Evolutionary conservation across 768 basidiomycete species (phyloP), one percentile per base, ranked within the genome.

Genomic region (Rhizopogon roseolus): DNA sequence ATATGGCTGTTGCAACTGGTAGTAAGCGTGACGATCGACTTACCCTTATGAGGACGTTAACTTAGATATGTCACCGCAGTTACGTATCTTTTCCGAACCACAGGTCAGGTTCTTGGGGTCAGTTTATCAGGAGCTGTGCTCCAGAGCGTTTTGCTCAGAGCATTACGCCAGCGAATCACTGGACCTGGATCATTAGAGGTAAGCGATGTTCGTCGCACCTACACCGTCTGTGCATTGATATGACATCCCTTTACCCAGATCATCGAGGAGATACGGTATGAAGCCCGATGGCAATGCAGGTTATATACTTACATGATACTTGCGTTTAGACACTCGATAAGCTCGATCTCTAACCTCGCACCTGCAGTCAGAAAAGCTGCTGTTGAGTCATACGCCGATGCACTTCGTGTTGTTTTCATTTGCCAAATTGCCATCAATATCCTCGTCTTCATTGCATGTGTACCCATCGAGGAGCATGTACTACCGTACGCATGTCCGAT

Each of bases 101-200:
- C 91, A 16, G 95, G 95, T 3, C 96, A 98, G 74, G 97, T 97
- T 22, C 78, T 98, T 52, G 97, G 96, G 36, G 96, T 99, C 51
- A 90, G 90, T 62, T 73, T 95, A 43, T 86, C 85, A 60, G 90
- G 93, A 19, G 87, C 92, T 0, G 67, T 98, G 27, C 72, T 95
- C 32, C 96, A 99, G 70, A 80, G 81, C 5, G 78, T 96, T 36
- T 76, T 99, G 39, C 71, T 85, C 28, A 68, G 74, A 45, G 82
- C 90, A 63, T 74, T 99, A 52, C 80, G 81, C 53, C 71, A 77
- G 56, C 80, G 85, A 49, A 95, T 99, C 60, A 80, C 76, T 6
- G 95, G 91, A 1, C 84, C 88, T 42, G 81, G 78, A 53, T 81
- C 95, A 52, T 74, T 74, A 61, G 74, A 90, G 74, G 90, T 89